Percentiles rank a stretch among this genome's conserved stretches.
These are phyloP conservation scores for Didymella arachidicola DNA, from an alignment of 2,329 filamentous ascomycete species.

Conservation along the genomic window DNA sequence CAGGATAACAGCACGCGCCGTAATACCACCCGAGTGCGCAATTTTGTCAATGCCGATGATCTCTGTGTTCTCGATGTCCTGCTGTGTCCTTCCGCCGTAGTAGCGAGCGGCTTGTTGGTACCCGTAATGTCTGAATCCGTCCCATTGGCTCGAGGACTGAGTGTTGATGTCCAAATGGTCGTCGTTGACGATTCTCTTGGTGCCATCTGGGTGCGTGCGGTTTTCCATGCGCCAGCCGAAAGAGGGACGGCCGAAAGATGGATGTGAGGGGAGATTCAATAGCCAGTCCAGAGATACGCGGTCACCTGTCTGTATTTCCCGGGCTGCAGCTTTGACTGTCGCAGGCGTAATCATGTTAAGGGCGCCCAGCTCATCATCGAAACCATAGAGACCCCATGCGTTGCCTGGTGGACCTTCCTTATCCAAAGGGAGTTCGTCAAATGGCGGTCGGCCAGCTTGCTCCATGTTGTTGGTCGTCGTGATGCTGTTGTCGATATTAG, in stretches of 20 bases:
- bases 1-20: conserved; percentile 40
- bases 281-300: conserved; percentile 52
- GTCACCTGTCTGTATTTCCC: conserved; percentile 56
- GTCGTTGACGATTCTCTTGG: conserved; percentile 47
- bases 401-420: conserved; percentile 61
- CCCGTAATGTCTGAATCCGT: conserved; percentile 53
- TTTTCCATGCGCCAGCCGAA: conserved; percentile 44
- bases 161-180: conserved; percentile 51
- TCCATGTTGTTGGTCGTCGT: conserved; percentile 19
- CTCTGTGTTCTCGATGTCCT: conserved; percentile 48
- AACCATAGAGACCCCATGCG: conserved; percentile 65
- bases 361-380: conserved; percentile 61
- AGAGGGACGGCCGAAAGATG: conserved; percentile 48
- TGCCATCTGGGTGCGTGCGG: conserved; percentile 39
- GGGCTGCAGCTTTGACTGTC: conserved; percentile 53
- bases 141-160: conserved; percentile 51
- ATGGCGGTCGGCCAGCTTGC: conserved; percentile 45
- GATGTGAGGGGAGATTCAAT: conserved; percentile 51
- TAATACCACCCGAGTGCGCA: conserved; percentile 41
- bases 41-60: conserved; percentile 55
- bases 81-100: conserved; percentile 53
- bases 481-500: not conserved
- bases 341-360: conserved; percentile 63
- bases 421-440: conserved; percentile 59
- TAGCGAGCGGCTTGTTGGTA: conserved; percentile 54